phyloP scores from a whole-genome alignment of 75 land plant genomes.

The Selaginella tamariscina region DNA sequence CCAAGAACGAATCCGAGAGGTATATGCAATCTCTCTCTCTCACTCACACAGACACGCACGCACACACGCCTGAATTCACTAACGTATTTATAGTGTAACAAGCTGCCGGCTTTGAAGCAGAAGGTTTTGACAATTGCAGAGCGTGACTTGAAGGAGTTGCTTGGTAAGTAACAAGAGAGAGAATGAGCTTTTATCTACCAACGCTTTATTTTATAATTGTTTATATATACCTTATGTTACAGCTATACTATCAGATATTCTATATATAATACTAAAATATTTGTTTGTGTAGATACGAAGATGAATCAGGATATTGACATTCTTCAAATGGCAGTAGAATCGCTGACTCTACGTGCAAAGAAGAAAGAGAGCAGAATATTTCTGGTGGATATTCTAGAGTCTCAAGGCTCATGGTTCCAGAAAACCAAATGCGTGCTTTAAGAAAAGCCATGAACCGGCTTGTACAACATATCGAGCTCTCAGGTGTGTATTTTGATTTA shows the following conservation, averaged over 20 bases:
- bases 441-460: constrained; percentile 44
- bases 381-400: not conserved
- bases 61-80: too few relatives aligned
- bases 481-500: too few relatives aligned
- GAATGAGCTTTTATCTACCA: not conserved
- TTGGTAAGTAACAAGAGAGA: constrained; percentile 40
- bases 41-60: too few relatives aligned
- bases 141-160: constrained; percentile 54
- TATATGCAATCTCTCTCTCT: too few relatives aligned
- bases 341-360: constrained; percentile 39
- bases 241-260: not conserved
- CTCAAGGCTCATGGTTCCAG: constrained; percentile 26
- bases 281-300: constrained; percentile 47
- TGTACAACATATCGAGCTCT: constrained; percentile 14
- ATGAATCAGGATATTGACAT: constrained; percentile 54
- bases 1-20: constrained; percentile 51
- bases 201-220: not conserved
- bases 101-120: constrained; percentile 47
- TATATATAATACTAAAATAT: not conserved
- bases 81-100: too few relatives aligned
- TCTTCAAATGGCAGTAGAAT: constrained; percentile 51
- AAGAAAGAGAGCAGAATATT: constrained; percentile 7
- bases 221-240: not conserved
- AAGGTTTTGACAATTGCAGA: constrained; percentile 77
- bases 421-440: constrained; percentile 43